Evolutionary conservation across 768 basidiomycete genomes (phyloP), one percentile per base, ranked within the genome.

Genomic region (Tricholoma matsutake): DNA sequence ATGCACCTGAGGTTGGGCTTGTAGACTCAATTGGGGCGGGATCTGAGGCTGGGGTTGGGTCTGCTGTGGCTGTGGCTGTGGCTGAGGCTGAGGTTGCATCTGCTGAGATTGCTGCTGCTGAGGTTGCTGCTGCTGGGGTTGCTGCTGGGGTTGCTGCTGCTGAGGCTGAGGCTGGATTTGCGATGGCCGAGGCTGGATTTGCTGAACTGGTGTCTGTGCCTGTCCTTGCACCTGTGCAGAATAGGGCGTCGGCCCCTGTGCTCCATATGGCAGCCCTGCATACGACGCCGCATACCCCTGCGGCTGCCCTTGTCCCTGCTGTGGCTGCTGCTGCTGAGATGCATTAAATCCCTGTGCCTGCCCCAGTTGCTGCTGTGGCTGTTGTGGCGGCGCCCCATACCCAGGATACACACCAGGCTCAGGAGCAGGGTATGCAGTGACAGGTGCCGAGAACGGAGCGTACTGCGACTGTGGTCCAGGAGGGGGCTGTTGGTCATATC

Each of bases 241-340:
- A 63, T 76, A 75, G 25, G 72, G 75, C 7, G 66, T 76, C 31
- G 75, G 76, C 2, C 78, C 80, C 45, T 79, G 78, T 5, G 75
- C 73, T 18, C 72, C 71, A 54, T 76, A 76, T 13, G 71, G 75
- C 39, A 61, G 72, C 63, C 68, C 76, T 11, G 65, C 75, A 66
- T 70, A 49, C 25, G 64, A 55, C 68, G 61, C 55, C 59, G 67
- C 47, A 60, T 68, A 45, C 13, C 39, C 39, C 49, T 73, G 72
- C 0, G 67, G 73, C 25, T 74, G 76, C 49, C 71, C 65, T 29
- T 64, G 69, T 4, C 64, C 63, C 47, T 64, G 68, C 37, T 39
- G 55, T 29, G 61, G 64, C 34, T 63, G 65, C 43, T 58, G 65
- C 56, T 64, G 64, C 28, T 69, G 69, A n/a, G 63, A 16, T 56